phyloP scores from a whole-genome alignment of 305 asterid genomes.

The Fraxinus ornus region DNA sequence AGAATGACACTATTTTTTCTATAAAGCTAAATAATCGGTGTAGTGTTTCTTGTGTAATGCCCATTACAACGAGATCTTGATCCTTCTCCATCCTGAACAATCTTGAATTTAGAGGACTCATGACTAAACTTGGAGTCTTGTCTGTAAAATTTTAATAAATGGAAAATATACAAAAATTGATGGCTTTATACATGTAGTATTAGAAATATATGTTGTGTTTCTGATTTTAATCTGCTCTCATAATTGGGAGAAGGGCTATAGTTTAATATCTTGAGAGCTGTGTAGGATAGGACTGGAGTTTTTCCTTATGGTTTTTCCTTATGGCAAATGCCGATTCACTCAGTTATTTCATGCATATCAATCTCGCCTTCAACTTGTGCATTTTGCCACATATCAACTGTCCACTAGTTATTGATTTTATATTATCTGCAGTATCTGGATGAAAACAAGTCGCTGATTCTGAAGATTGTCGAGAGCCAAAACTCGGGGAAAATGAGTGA shows the following conservation, averaged over 20 bases:
- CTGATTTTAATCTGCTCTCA: background rate
- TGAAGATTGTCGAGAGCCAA: conserved; percentile 96
- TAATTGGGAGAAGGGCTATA: background rate
- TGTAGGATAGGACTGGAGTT: background rate
- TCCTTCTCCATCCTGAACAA: background rate
- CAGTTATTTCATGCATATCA: background rate
- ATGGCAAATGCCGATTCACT: background rate
- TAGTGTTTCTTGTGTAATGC: background rate
- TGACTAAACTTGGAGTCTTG: background rate
- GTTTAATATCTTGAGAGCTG: background rate
- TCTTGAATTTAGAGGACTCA: background rate
- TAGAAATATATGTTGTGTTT: background rate
- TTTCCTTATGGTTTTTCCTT: background rate
- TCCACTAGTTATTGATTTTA: background rate
- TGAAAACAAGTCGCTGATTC: conserved; percentile 88
- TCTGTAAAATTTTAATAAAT: background rate
- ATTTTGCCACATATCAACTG: background rate
- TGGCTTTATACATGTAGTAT: background rate
- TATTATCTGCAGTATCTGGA: conserved; percentile 65
- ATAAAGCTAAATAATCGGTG: too few species aligned
- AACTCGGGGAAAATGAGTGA: conserved; percentile 82
- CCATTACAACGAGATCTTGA: background rate
- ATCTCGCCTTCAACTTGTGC: background rate
- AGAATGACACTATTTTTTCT: background rate
- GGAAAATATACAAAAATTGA: background rate